These are phyloP conservation scores for Suillus spraguei DNA, from an alignment of 768 basidiomycete genomes.

Conservation along the genomic window DNA sequence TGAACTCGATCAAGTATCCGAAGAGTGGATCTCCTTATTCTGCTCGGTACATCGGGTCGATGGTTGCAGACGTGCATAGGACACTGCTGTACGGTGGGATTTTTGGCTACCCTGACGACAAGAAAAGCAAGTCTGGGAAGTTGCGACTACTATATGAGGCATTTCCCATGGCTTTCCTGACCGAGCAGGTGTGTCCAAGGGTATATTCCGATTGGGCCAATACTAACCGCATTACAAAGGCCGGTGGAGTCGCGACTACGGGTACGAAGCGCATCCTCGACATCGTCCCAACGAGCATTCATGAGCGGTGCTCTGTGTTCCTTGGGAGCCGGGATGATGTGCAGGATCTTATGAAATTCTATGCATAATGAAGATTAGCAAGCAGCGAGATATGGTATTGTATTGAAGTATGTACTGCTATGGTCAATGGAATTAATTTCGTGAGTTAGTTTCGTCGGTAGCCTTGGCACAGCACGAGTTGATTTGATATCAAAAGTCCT, in stretches of 20 bases:
- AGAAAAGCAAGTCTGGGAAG: constrained; percentile 96
- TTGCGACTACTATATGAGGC: constrained; percentile 94
- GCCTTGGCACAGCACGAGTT: too few species aligned
- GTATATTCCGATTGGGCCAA: not conserved
- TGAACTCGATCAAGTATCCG: constrained; percentile 92
- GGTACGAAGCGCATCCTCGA: constrained; percentile 94
- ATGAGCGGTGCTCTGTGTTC: constrained; percentile 92
- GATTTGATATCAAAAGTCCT: not conserved
- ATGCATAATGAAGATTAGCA: constrained; percentile 34
- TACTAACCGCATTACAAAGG: constrained; percentile 45
- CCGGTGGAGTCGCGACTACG: constrained; percentile 95
- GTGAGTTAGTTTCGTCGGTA: too few species aligned
- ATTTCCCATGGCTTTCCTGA: constrained; percentile 96
- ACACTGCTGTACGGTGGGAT: constrained; percentile 98
- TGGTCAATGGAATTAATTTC: not conserved
- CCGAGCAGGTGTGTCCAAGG: constrained; percentile 70
- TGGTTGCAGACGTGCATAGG: constrained; percentile 98
- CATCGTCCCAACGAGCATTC: constrained; percentile 82
- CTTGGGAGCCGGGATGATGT: constrained; percentile 95
- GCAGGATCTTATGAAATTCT: constrained; percentile 85
- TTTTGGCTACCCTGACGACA: constrained; percentile 97
- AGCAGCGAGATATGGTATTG: not conserved
- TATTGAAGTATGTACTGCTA: not conserved
- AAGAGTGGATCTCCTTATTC: constrained; percentile 79
- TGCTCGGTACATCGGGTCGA: constrained; percentile 94